Conservation (phyloP, 2,329 filamentous ascomycete genomes). For the Aspergillus quadrilineatus region DNA sequence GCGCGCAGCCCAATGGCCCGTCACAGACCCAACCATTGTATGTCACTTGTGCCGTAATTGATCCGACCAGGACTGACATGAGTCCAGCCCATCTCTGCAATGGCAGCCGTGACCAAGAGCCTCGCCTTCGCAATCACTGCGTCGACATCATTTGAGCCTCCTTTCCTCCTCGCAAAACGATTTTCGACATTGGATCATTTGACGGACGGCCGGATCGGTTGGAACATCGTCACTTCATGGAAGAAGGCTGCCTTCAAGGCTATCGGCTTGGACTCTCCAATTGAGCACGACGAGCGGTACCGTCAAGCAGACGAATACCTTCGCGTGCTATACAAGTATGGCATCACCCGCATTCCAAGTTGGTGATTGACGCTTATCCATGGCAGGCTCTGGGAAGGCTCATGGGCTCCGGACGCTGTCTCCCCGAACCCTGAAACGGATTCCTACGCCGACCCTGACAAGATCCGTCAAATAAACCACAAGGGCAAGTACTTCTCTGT, state of each 20-base stretch:
- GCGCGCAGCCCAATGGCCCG: slow-evolving; percentile 63
- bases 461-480: slow-evolving; percentile 62
- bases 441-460: slow-evolving; percentile 58
- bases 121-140: slow-evolving; percentile 63
- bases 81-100: slow-evolving; percentile 60
- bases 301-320: slow-evolving; percentile 63
- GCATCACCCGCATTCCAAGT: not conserved
- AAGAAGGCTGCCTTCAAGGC: slow-evolving; percentile 64
- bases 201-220: slow-evolving; percentile 60
- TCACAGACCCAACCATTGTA: slow-evolving; percentile 64
- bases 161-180: slow-evolving; percentile 61
- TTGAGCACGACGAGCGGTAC: slow-evolving; percentile 63
- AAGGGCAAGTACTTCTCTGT: slow-evolving; percentile 56
- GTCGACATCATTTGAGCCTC: slow-evolving; percentile 62
- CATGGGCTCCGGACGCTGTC: slow-evolving; percentile 60
- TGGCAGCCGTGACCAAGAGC: slow-evolving; percentile 66
- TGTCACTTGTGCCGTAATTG: slow-evolving; percentile 22
- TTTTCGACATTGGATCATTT: slow-evolving; percentile 64
- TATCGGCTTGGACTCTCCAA: slow-evolving; percentile 57
- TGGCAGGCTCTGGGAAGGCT: slow-evolving; percentile 53
- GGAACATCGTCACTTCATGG: slow-evolving; percentile 67
- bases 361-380: not conserved
- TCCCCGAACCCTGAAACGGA: slow-evolving; percentile 54
- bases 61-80: not conserved
- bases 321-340: slow-evolving; percentile 60